Evolutionary conservation across 2,329 filamentous ascomycete species (phyloP), one percentile per base, ranked within the genome.

Genomic region (Septoria petroselini): DNA sequence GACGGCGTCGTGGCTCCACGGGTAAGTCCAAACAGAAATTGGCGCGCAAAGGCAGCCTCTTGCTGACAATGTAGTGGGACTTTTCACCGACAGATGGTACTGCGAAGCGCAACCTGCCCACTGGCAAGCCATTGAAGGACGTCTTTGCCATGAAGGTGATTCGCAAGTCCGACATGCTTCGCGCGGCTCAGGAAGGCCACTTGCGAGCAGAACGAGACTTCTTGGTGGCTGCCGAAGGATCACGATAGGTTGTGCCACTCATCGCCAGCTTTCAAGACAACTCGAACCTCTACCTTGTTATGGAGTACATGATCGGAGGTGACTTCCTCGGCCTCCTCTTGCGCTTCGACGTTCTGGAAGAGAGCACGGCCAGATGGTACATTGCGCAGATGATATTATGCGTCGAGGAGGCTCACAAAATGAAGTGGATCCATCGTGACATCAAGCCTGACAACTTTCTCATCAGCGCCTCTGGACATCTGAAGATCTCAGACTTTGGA

Each of bases 131-230:
- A 8, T 51, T 65, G 2, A 79, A 76, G 42, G 78, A 86, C 50
- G 82, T 95, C 0, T 97, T 85, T 67, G 93, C 93, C 11, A 96
- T 97, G 91, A 97, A 97, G 67, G 87, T 95, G 25, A 97, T 97
- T 59, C 83, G 86, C 50, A 98, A 98, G 66, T 88, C 88, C 1
- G 84, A 89, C 48, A 97, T 96, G 91, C 77, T 97, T 48, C 82
- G 84, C 9, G 93, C 89, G 53, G 85, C 85, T 55, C 93, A 97
- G 71, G 91, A 97, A 69, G 91, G 88, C 0, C 93, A 97, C 70
- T 70, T 98, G 15, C 83, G 89, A 29, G 91, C 91, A 0, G 91
- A 98, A 66, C 77, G 91, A 58, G 93, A 97, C 62, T 94, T 97
- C 58, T 77, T 98, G 6, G 89, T 95, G 19, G 83, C 86, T 4